phyloP scores from a whole-genome alignment of 306 rosid genomes.

The Rosa multiflora region DNA sequence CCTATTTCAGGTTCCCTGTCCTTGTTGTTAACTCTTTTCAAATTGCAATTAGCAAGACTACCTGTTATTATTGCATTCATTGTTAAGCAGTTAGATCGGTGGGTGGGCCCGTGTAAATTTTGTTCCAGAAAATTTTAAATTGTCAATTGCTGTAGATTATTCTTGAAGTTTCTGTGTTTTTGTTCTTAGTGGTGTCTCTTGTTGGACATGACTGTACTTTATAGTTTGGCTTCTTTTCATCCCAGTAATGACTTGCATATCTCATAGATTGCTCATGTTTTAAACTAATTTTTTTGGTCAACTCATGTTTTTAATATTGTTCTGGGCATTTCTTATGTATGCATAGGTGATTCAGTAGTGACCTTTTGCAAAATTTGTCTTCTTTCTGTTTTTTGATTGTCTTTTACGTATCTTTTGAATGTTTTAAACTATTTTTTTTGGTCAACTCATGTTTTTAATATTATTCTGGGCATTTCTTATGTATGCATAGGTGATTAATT shows the following conservation, averaged over 20 bases:
- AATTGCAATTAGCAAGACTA: not conserved
- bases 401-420: no score
- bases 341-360: not conserved
- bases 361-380: no score
- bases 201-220: not conserved
- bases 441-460: no score
- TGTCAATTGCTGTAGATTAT: not conserved
- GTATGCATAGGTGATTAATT: no score
- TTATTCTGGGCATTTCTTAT: no score
- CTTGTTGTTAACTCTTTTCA: slow-evolving; percentile 12
- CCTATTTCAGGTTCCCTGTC: slow-evolving; percentile 61
- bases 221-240: not conserved
- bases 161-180: not conserved
- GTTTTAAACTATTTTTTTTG: no score
- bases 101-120: not conserved
- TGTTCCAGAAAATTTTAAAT: not conserved
- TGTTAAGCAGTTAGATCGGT: not conserved
- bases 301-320: not conserved
- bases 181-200: not conserved
- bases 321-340: slow-evolving; percentile 1
- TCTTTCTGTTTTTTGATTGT: no score
- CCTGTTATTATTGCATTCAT: not conserved
- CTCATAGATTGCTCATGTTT: slow-evolving; percentile 2
- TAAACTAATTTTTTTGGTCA: no score
- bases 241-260: not conserved